These are phyloP conservation scores for Melampsora americana DNA, from an alignment of 1,284 basidiomycete genomes.

Conservation along the genomic window DNA sequence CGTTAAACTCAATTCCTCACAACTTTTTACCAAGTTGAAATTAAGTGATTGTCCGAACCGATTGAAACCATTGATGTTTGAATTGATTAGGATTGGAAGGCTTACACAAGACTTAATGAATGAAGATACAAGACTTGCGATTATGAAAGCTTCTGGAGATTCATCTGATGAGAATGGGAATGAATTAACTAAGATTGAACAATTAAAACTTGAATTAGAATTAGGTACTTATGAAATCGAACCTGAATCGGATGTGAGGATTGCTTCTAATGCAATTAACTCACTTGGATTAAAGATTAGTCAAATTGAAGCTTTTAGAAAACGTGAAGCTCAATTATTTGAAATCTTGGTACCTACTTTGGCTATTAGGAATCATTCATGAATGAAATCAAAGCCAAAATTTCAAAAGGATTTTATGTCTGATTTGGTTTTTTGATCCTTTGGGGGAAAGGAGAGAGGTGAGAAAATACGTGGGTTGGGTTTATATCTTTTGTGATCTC, in stretches of 20 bases:
- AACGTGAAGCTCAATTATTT: constrained; percentile 32
- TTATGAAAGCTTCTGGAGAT: constrained; percentile 9
- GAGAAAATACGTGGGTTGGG: too few species aligned
- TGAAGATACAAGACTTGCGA: constrained; percentile 11
- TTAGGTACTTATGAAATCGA: constrained; percentile 28
- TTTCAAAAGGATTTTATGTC: background rate
- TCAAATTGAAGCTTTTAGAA: constrained; percentile 32
- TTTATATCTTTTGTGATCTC: too few species aligned
- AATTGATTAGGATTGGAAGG: constrained; percentile 21
- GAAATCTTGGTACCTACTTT: constrained; percentile 29
- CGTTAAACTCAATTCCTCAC: constrained; percentile 5
- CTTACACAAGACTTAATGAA: constrained; percentile 20
- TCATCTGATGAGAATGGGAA: background rate
- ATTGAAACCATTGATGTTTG: constrained; percentile 7
- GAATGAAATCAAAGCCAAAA: background rate
- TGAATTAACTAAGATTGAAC: constrained; percentile 19
- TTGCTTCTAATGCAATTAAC: constrained; percentile 32
- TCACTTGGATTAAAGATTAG: constrained; percentile 22
- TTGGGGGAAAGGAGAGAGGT: background rate
- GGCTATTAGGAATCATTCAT: background rate
- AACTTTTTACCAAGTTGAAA: constrained; percentile 8
- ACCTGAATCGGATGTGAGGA: constrained; percentile 11
- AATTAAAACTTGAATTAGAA: constrained; percentile 24
- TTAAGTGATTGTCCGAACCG: constrained; percentile 33
- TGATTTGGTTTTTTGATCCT: background rate